Evolutionary conservation across 2,329 filamentous ascomycete species (phyloP).

Genomic region (Tolypocladium guangdongense): DNA sequence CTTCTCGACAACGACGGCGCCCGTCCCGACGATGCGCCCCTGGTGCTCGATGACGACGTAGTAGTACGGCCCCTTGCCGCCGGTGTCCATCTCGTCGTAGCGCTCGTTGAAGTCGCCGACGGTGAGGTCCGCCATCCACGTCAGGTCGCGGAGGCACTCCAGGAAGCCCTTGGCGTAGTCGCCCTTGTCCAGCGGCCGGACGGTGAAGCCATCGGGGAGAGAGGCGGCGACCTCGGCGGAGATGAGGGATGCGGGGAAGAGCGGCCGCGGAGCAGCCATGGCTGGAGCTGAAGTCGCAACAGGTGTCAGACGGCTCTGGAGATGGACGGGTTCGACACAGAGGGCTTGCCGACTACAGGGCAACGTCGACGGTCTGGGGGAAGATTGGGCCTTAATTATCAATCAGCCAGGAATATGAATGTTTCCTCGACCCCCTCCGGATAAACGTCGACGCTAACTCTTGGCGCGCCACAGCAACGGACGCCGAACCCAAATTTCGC

Average conservation of each 20-base stretch:
- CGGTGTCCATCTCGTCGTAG: conserved; percentile 45
- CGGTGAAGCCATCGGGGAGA: conserved; percentile 57
- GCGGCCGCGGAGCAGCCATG: conserved; percentile 15
- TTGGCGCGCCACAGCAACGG: no score
- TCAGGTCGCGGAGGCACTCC: conserved; percentile 64
- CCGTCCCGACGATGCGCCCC: conserved; percentile 58
- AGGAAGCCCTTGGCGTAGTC: conserved; percentile 66
- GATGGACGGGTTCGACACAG: no score
- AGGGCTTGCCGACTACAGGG: no score
- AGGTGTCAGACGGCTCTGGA: no score
- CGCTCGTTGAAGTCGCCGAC: conserved; percentile 55
- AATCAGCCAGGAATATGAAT: no score
- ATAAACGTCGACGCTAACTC: no score
- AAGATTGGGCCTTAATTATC: no score
- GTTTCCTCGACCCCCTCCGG: no score
- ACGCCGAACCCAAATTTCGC: no score
- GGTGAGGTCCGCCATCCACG: conserved; percentile 62
- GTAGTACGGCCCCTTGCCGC: conserved; percentile 46
- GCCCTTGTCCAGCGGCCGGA: conserved; percentile 56
- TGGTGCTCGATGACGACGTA: conserved; percentile 58
- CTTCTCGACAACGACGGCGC: conserved; percentile 65
- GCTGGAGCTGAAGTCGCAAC: not conserved
- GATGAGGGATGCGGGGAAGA: conserved; percentile 59
- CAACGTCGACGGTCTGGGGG: no score
- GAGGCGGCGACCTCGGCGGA: conserved; percentile 47